A percentile compares a stretch with the other conserved stretches of the same genome.
Conservation (phyloP, 805 yeast genomes). For the Phaffomyces thermotolerans region DNA sequence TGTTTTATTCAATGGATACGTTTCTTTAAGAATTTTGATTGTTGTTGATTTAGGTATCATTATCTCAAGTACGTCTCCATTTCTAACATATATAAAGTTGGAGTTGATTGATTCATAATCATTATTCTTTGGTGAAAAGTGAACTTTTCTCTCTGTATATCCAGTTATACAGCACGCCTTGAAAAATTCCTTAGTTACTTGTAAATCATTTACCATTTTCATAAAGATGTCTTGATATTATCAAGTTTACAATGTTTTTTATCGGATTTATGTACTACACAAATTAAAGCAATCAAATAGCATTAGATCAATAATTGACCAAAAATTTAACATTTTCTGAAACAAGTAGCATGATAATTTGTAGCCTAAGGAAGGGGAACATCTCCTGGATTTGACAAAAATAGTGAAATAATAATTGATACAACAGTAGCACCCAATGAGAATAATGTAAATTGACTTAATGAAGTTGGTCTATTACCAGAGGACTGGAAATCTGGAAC, state of each 20-base stretch:
- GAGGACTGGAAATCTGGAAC: neutral
- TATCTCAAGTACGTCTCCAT: constrained; percentile 22
- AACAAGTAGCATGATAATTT: too few relatives aligned
- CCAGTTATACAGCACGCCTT: constrained; percentile 3
- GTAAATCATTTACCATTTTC: neutral
- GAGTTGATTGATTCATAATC: constrained; percentile 6
- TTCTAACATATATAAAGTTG: constrained; percentile 7
- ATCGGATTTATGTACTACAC: too few relatives aligned
- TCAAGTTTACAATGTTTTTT: too few relatives aligned
- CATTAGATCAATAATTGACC: too few relatives aligned
- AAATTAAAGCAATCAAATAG: too few relatives aligned
- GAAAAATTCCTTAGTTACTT: constrained; percentile 9
- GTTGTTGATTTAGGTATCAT: constrained; percentile 27
- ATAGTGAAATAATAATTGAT: neutral
- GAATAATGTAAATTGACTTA: constrained; percentile 1
- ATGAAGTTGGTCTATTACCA: constrained; percentile 1
- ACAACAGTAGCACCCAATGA: neutral
- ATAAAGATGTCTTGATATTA: too few relatives aligned
- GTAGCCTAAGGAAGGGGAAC: neutral
- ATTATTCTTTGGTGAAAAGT: constrained; percentile 5
- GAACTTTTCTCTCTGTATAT: constrained; percentile 7
- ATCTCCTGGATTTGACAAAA: neutral
- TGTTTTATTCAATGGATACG: constrained; percentile 20
- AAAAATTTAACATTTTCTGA: too few relatives aligned
- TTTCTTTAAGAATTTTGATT: constrained; percentile 24